Conservation (phyloP, 306 rosid genomes). For the Ceratonia siliqua region DNA sequence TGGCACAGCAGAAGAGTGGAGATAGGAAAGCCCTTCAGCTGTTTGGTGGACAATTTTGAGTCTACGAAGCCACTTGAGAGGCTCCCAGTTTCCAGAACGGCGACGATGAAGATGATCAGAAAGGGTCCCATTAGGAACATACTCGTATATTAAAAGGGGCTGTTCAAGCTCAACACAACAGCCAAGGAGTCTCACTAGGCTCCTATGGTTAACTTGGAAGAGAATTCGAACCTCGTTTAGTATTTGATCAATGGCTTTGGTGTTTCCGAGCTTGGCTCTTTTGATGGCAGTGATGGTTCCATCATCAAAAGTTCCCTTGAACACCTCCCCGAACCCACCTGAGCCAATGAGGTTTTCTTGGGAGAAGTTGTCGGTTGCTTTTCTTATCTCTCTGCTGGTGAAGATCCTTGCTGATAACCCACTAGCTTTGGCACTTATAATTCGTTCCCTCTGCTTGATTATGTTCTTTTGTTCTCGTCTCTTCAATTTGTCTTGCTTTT, state of each 20-base stretch:
- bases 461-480: slow-evolving; percentile 4
- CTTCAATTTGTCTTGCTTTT: slow-evolving; percentile 14
- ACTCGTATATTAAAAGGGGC: slow-evolving; percentile 50
- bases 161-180: slow-evolving; percentile 51
- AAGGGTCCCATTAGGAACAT: slow-evolving; percentile 53
- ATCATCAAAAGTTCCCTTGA: slow-evolving; percentile 51
- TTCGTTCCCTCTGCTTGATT: slow-evolving; percentile 28
- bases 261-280: slow-evolving; percentile 50
- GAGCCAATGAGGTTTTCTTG: slow-evolving; percentile 46
- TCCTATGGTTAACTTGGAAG: slow-evolving; percentile 60
- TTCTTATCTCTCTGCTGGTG: slow-evolving; percentile 46
- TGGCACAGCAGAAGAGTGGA: slow-evolving; percentile 51
- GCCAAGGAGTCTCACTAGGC: slow-evolving; percentile 59
- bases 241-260: slow-evolving; percentile 55
- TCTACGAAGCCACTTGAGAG: slow-evolving; percentile 47
- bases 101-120: slow-evolving; percentile 50
- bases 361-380: slow-evolving; percentile 60
- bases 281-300: slow-evolving; percentile 46
- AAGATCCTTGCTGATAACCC: slow-evolving; percentile 52
- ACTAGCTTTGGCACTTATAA: slow-evolving; percentile 36
- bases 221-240: slow-evolving; percentile 57
- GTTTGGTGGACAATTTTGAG: slow-evolving; percentile 53
- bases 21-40: slow-evolving; percentile 55
- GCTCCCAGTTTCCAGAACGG: neutral
- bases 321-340: slow-evolving; percentile 56